A percentile compares a stretch with the other conserved stretches of the same genome.
These are phyloP conservation scores for Fusarium concolor DNA, from an alignment of 2,329 filamentous ascomycete species.

Conservation along the genomic window DNA sequence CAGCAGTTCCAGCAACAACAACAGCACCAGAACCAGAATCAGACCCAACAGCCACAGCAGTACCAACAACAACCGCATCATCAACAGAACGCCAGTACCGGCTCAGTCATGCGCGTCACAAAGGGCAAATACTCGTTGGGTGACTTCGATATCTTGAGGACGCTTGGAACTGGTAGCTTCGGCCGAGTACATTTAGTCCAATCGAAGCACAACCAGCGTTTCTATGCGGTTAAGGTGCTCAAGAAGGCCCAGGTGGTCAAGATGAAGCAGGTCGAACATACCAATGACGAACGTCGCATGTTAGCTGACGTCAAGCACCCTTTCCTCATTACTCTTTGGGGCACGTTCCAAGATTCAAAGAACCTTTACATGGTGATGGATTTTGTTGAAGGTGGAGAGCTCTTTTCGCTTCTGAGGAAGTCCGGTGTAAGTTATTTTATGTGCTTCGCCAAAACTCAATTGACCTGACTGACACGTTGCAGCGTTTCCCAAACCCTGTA, in stretches of 20 bases:
- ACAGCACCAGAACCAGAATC: conserved; percentile 23
- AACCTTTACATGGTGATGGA: conserved; percentile 99
- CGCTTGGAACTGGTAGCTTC: conserved; percentile 95
- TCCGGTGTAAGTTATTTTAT: conserved; percentile 74
- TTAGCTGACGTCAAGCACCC: conserved; percentile 96
- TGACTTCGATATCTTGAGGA: conserved; percentile 91
- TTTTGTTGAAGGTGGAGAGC: conserved; percentile 97
- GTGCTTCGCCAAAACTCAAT: neutral
- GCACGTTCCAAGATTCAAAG: conserved; percentile 94
- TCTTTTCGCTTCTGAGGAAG: conserved; percentile 95
- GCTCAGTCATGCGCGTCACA: conserved; percentile 72
- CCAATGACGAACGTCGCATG: conserved; percentile 97
- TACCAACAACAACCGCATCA: conserved; percentile 49
- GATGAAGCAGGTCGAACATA: conserved; percentile 99
- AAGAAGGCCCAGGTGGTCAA: conserved; percentile 99
- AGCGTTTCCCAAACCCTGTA: conserved; percentile 98
- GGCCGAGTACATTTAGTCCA: conserved; percentile 96
- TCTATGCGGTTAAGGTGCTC: conserved; percentile 97
- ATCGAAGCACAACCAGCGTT: conserved; percentile 97
- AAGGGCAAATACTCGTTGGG: conserved; percentile 96
- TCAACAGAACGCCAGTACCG: conserved; percentile 50
- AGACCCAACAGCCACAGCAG: conserved; percentile 42
- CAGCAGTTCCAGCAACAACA: conserved; percentile 33
- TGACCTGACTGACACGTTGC: conserved; percentile 20
- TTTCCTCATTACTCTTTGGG: conserved; percentile 97